These are phyloP conservation scores for Hirsutella thompsonii DNA, from an alignment of 2,329 filamentous ascomycete species.

Conservation along the genomic window DNA sequence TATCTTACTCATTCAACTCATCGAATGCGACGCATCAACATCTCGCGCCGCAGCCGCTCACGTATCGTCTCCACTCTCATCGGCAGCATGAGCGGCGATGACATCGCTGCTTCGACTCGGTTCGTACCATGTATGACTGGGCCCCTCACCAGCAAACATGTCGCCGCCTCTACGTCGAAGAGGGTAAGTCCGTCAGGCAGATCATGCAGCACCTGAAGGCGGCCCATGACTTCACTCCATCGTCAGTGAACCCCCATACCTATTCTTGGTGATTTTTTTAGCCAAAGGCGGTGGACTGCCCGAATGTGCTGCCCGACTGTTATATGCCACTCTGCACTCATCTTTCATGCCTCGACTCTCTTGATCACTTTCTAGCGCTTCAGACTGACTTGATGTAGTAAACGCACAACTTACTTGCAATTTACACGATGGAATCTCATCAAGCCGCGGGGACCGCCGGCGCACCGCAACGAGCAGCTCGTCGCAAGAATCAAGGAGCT, in stretches of 20 bases:
- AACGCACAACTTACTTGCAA: too few species aligned
- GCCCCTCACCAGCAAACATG: conserved; percentile 28
- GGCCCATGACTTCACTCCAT: conserved; percentile 55
- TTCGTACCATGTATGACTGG: conserved; percentile 34
- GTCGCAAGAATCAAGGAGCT: conserved; percentile 60
- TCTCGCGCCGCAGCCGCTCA: neutral
- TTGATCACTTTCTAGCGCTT: too few species aligned
- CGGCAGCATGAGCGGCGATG: neutral
- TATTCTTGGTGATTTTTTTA: too few species aligned
- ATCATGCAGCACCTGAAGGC: conserved; percentile 60
- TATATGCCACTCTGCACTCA: too few species aligned
- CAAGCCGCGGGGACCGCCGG: conserved; percentile 53
- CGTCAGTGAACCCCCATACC: conserved; percentile 42
- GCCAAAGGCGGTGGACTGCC: too few species aligned
- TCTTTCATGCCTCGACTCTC: too few species aligned
- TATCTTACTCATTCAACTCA: too few species aligned
- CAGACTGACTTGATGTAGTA: too few species aligned
- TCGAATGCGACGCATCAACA: neutral
- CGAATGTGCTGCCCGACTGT: too few species aligned
- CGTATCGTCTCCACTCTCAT: neutral
- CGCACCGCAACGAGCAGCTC: conserved; percentile 55
- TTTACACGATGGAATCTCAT: conserved; percentile 73
- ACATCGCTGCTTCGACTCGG: conserved; percentile 6
- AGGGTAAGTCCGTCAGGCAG: conserved; percentile 59
- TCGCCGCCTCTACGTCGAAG: conserved; percentile 59